Evolutionary conservation across 768 basidiomycete species (phyloP), one percentile per base, ranked within the genome.

Genomic region (Kwoniella pini): DNA sequence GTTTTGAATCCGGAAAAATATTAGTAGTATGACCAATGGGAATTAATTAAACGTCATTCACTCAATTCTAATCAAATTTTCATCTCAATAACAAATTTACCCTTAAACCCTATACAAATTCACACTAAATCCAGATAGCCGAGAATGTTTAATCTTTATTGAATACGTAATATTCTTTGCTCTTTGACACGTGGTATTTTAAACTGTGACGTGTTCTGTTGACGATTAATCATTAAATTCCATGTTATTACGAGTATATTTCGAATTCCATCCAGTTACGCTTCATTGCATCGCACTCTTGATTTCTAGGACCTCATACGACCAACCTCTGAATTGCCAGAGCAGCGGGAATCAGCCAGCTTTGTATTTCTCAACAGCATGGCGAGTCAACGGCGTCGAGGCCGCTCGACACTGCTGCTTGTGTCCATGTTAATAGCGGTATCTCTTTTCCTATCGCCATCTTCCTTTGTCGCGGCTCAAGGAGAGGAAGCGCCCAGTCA

Each of bases 401-500:
- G 21, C 9, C 45, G 55, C 55, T 57, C 55, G n/a, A 33, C 33
- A 11, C 33, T 45, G n/a, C 44, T 57, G 17, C 24, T 57, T 10
- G 17, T 57, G 5, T n/a, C 55, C 11, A 15, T 57, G 21, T 28
- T 49, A 7, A 12, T 57, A 21, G 43, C 55, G 7, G 19, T 39
- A 44, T 38, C 45, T 15, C 45, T 57, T 17, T 28, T 57, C 11
- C 44, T 28, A 26, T 19, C 38, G 26, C 31, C 42, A 13, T 30
- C 57, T 44, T 59, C 49, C 57, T 22, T 59, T 51, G 50, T 59
- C 15, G 26, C 50, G 13, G 57, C 57, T 17, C 33, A 57, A 28
- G 40, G 17, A 6, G 40, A 31, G 15, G 46, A 51, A 36, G 33
- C 33, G 7, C 15, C 33, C 15, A 15, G 33, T 36, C 43, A 24